Evolutionary conservation across 495 filamentous ascomycete genomes (phyloP), one percentile per base, ranked within the genome.

Genomic region (Penicillium ucsense): DNA sequence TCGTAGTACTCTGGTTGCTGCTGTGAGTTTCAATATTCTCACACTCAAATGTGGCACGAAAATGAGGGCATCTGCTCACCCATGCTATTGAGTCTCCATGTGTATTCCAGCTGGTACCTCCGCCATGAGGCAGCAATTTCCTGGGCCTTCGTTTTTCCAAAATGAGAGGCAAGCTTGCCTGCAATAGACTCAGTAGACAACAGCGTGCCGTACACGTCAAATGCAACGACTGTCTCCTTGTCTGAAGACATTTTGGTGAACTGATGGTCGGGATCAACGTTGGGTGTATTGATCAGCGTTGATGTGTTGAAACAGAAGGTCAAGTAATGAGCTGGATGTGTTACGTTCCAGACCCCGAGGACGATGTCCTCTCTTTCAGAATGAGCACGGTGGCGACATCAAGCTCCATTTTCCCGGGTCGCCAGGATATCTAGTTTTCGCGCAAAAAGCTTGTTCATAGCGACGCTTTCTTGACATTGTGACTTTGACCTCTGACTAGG

Each of bases 31-130:
- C 44, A 20, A 20, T 20, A 2, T 20, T 20, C 20, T 20, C 20
- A 20, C 20, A 20, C 20, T n/a, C n/a, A 20, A 20, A 20, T 20
- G 20, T 20, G 20, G 35, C 5, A 8, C 10, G 34, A 36, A 27
- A 20, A 35, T 8, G 3, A 28, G 8, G 31, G 30, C 32, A 10
- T 11, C 31, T 33, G 9, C 62, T 38, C 64, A 85, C 86, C 69
- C 85, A 90, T 90, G 76, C 80, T 85, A 55, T 84, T 91, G 50
- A 86, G 61, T 39, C 86, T 66, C 86, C 85, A 92, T 34, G 86
- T 87, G 53, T 90, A 92, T 63, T 89, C 86, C 12, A 94, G 72
- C 60, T 89, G 85, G 57, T 78, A 79, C 28, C 68, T 74, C 38
- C 77, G 60, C 78, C 77, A 83, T 53, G 74, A 57, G 27, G 74